These are phyloP conservation scores for Suillus sp. DNA, from an alignment of 768 basidiomycete species.

Conservation along the genomic window DNA sequence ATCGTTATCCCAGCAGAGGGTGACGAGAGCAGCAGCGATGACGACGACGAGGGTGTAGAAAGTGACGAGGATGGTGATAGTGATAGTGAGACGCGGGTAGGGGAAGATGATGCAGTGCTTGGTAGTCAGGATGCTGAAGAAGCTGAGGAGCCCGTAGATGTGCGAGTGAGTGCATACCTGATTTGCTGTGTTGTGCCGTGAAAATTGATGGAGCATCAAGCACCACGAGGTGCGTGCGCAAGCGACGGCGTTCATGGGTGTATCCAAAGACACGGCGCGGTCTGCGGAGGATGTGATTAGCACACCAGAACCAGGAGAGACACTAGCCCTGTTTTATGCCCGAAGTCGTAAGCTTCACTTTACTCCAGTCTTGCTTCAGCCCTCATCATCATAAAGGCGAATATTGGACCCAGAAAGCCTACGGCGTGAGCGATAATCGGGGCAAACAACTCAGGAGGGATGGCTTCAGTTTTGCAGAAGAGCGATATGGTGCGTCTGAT, in stretches of 20 bases:
- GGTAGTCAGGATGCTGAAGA: slow-evolving; percentile 22
- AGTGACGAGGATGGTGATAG: slow-evolving; percentile 55
- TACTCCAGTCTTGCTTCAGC: neutral
- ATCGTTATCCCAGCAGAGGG: slow-evolving; percentile 64
- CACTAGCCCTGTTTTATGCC: slow-evolving; percentile 79
- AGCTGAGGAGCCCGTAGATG: slow-evolving; percentile 15
- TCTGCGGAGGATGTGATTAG: slow-evolving; percentile 72
- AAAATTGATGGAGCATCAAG: neutral
- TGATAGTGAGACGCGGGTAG: slow-evolving; percentile 32
- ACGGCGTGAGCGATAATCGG: slow-evolving; percentile 55
- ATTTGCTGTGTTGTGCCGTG: slow-evolving; percentile 1
- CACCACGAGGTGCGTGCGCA: slow-evolving; percentile 43
- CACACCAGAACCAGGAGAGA: slow-evolving; percentile 85
- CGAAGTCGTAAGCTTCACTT: slow-evolving; percentile 60
- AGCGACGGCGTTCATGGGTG: slow-evolving; percentile 63
- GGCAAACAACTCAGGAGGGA: slow-evolving; percentile 80
- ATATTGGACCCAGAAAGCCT: slow-evolving; percentile 79
- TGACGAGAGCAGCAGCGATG: slow-evolving; percentile 61
- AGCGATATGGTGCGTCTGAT: slow-evolving; percentile 62
- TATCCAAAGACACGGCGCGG: slow-evolving; percentile 51
- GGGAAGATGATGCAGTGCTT: slow-evolving; percentile 12
- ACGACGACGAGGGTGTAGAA: slow-evolving; percentile 56
- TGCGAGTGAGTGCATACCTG: slow-evolving; percentile 23
- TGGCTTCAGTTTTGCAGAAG: slow-evolving; percentile 76
- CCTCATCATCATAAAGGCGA: slow-evolving; percentile 48